Conservation (phyloP, 495 filamentous ascomycete genomes). For the Lasiosphaeria ovina region DNA sequence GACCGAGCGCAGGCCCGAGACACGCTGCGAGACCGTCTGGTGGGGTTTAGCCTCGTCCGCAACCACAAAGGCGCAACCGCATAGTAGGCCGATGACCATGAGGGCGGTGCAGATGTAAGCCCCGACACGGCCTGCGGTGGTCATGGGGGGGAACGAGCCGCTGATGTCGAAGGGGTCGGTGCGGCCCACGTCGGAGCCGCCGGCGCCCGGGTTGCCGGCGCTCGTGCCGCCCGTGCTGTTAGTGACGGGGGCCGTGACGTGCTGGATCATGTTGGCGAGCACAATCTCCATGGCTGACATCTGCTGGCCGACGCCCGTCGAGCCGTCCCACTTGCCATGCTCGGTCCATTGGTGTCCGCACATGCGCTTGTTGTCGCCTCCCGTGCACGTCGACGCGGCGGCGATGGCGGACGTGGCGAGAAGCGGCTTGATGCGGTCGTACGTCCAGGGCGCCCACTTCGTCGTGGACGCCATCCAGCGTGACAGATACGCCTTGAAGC, state of each 20-base stretch:
- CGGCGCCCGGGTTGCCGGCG: conserved; percentile 66
- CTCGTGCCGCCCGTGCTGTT: conserved; percentile 71
- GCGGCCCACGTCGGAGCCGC: conserved; percentile 43
- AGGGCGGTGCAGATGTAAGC: conserved; percentile 59
- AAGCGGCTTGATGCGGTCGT: conserved; percentile 56
- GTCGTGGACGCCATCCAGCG: conserved; percentile 73
- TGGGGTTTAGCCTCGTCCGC: conserved; percentile 27
- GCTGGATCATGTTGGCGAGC: conserved; percentile 55
- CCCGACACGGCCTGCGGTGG: conserved; percentile 55
- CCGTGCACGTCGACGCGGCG: conserved; percentile 64
- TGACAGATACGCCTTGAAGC: conserved; percentile 77
- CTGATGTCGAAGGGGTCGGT: conserved; percentile 20
- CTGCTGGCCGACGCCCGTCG: conserved; percentile 64
- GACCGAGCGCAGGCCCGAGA: conserved; percentile 2
- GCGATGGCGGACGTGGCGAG: conserved; percentile 62
- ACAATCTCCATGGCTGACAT: conserved; percentile 69
- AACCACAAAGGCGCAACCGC: conserved; percentile 36
- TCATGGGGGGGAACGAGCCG: conserved; percentile 36
- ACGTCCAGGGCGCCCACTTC: conserved; percentile 67
- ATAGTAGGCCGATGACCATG: conserved; percentile 33
- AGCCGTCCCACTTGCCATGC: conserved; percentile 51
- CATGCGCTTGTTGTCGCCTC: conserved; percentile 55
- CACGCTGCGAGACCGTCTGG: conserved; percentile 7
- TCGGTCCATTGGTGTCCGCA: conserved; percentile 73
- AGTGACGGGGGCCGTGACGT: conserved; percentile 55